phyloP scores from a whole-genome alignment of 192 early-diverging fungal species.

The Backusella australiensis region DNA sequence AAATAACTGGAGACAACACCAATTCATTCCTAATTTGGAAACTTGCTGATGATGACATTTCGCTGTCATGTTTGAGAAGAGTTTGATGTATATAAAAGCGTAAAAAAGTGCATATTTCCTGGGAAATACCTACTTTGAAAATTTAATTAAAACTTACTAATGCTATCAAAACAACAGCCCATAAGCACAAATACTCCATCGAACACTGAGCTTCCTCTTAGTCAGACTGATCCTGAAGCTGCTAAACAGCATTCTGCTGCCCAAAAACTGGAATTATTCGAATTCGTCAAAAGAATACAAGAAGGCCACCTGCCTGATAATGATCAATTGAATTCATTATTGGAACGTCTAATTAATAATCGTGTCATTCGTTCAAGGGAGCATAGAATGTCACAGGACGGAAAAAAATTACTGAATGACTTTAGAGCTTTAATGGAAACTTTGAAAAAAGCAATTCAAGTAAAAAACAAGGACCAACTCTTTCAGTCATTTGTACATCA shows the following conservation, averaged over 20 bases:
- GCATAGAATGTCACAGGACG: constrained; percentile 40
- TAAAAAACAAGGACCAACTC: constrained; percentile 41
- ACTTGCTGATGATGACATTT: background rate
- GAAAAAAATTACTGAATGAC: constrained; percentile 34
- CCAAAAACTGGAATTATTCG: constrained; percentile 38
- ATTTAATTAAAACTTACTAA: background rate
- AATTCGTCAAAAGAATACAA: constrained; percentile 31
- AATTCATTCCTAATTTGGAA: background rate
- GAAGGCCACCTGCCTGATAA: constrained; percentile 40
- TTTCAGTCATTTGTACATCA: constrained; percentile 45
- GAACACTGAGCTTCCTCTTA: background rate
- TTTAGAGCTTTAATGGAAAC: constrained; percentile 35
- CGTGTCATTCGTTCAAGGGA: constrained; percentile 28
- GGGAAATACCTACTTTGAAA: background rate
- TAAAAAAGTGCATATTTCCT: background rate
- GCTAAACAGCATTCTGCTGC: constrained; percentile 7
- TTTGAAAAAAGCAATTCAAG: constrained; percentile 26
- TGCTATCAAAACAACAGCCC: background rate
- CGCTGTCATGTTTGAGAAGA: background rate
- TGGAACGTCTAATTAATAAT: constrained; percentile 24
- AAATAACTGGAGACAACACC: background rate
- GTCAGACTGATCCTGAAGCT: background rate
- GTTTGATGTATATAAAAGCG: background rate
- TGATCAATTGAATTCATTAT: constrained; percentile 33
- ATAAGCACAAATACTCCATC: background rate